Evolutionary conservation across 129 eudicot species (phyloP).

Genomic region (Chrysanthemum lavandulifolium): DNA sequence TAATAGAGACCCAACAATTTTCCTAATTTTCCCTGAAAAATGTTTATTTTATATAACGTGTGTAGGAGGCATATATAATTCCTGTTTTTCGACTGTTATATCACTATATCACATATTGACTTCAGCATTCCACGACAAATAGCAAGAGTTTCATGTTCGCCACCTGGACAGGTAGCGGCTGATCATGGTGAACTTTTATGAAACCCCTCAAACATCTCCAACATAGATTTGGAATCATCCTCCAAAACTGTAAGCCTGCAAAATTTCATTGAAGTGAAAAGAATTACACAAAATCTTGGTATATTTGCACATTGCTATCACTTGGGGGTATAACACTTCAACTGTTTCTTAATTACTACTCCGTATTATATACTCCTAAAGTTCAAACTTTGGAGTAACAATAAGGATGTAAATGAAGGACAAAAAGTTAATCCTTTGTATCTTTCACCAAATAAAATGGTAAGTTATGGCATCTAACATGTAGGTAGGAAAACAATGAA

Average conservation of each 20-base stretch:
- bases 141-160: too few relatives aligned
- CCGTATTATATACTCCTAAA: too few relatives aligned
- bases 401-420: not conserved
- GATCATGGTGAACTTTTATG: too few relatives aligned
- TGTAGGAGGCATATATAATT: too few relatives aligned
- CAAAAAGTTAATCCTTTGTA: not conserved
- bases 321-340: not conserved
- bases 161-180: too few relatives aligned
- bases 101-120: too few relatives aligned
- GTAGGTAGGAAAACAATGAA: too few relatives aligned
- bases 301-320: not conserved
- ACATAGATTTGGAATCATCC: conserved; percentile 24
- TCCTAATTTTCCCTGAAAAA: too few relatives aligned
- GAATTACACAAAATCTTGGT: not conserved
- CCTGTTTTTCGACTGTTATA: too few relatives aligned
- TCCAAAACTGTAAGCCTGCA: conserved; percentile 33
- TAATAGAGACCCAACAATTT: too few relatives aligned
- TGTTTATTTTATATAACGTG: too few relatives aligned
- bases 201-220: conserved; percentile 2
- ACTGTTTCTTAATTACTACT: not conserved
- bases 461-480: not conserved
- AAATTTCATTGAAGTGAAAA: not conserved
- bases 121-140: too few relatives aligned
- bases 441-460: not conserved
- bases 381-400: not conserved